phyloP scores from a whole-genome alignment of 2,329 filamentous ascomycete species.

The Microdochium nivale region DNA sequence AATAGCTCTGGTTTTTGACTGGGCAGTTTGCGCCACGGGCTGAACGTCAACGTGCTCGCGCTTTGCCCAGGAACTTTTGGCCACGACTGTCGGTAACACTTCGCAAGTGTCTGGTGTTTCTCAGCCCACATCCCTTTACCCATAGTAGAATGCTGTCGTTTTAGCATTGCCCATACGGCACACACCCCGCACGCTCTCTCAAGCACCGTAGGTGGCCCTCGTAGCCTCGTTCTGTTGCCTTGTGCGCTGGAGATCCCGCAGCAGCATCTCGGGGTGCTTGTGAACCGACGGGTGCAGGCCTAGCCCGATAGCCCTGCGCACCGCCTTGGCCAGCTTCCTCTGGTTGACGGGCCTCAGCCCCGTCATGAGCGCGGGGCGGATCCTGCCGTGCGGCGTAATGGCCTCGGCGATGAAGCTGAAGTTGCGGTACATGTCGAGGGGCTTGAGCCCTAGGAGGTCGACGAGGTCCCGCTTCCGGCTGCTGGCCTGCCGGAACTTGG shows the following conservation, averaged over 20 bases:
- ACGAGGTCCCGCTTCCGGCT: constrained; percentile 60
- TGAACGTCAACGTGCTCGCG: too few species aligned
- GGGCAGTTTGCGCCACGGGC: too few species aligned
- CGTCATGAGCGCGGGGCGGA: constrained; percentile 67
- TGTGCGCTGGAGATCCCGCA: constrained; percentile 15
- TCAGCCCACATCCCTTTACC: neutral
- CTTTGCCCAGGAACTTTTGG: too few species aligned
- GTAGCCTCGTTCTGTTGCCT: constrained; percentile 9
- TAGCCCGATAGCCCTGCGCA: constrained; percentile 79
- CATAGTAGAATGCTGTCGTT: too few species aligned
- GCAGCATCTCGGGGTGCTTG: constrained; percentile 74
- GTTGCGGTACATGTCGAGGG: constrained; percentile 85
- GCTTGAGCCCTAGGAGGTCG: constrained; percentile 71
- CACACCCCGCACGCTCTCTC: neutral
- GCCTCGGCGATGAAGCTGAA: constrained; percentile 87
- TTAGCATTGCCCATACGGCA: neutral
- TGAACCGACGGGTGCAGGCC: constrained; percentile 90
- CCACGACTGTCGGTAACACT: too few species aligned
- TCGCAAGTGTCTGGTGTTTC: too few species aligned
- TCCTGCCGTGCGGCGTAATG: constrained; percentile 75
- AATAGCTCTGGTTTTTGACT: too few species aligned
- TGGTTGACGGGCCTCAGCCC: constrained; percentile 85
- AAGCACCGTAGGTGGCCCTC: neutral
- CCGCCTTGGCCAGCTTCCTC: constrained; percentile 85
- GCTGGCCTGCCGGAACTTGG: constrained; percentile 62